Percentiles rank a stretch among this genome's conserved stretches.
Conservation (phyloP, 495 filamentous ascomycete genomes). For the Parachaetomium inaequale region DNA sequence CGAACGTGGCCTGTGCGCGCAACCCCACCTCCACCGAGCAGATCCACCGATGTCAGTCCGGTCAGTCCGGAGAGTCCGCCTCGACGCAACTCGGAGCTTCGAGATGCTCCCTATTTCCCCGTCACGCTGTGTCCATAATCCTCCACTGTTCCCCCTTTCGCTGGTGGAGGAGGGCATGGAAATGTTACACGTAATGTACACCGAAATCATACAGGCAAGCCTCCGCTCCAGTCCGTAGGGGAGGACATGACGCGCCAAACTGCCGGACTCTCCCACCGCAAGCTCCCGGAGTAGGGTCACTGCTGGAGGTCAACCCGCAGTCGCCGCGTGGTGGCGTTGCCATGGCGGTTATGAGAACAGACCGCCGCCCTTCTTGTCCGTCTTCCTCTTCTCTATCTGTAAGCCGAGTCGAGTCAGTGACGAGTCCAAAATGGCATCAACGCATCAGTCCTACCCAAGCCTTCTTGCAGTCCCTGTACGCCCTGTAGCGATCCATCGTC, state of each 20-base stretch:
- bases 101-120: neutral
- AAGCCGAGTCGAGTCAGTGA: neutral
- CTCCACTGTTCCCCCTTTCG: neutral
- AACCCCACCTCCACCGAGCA: constrained; percentile 12
- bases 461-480: constrained; percentile 92
- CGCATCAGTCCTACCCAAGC: constrained; percentile 65
- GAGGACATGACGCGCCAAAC: no score
- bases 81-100: no score
- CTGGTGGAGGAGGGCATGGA: neutral
- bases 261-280: no score
- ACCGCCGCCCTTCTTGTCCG: constrained; percentile 37
- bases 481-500: constrained; percentile 48
- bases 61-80: neutral
- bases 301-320: neutral
- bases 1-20: neutral
- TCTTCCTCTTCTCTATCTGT: constrained; percentile 52
- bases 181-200: neutral
- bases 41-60: neutral
- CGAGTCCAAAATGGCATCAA: neutral
- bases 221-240: no score
- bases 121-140: neutral
- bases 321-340: neutral
- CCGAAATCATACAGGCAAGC: neutral
- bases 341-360: neutral
- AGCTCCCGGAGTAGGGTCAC: neutral